These are phyloP conservation scores for Litsea cubeba DNA, from an alignment of 164 flowering plant genomes.

Conservation along the genomic window DNA sequence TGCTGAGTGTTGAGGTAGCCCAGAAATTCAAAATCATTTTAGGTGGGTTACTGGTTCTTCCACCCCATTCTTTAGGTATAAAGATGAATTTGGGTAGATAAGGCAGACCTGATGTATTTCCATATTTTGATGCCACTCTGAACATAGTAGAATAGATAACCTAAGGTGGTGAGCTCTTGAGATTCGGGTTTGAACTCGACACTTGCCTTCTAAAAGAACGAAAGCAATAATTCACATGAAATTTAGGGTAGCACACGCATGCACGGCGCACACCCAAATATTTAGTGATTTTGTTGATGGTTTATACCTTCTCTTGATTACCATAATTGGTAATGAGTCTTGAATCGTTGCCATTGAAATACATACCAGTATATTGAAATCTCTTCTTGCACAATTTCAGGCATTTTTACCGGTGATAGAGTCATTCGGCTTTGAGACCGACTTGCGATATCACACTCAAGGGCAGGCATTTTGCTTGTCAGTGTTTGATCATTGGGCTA, in stretches of 20 bases:
- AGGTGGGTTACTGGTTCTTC: background rate
- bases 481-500: constrained; percentile 95
- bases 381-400: constrained; percentile 29
- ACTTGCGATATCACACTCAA: constrained; percentile 96
- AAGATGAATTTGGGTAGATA: background rate
- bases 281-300: background rate
- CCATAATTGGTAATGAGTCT: background rate
- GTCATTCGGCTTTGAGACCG: constrained; percentile 98
- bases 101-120: background rate
- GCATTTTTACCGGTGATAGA: constrained; percentile 96
- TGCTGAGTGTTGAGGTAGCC: background rate
- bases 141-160: background rate
- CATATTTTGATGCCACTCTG: background rate
- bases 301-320: background rate
- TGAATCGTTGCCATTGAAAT: background rate
- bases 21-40: background rate
- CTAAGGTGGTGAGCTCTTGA: background rate
- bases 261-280: no score
- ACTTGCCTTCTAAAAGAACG: background rate
- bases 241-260: no score
- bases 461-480: constrained; percentile 92
- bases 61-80: background rate
- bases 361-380: background rate
- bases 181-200: background rate
- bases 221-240: background rate